Percentiles rank a stretch among this genome's conserved stretches.
Evolutionary conservation across 208 protist genomes (phyloP).

Genomic region (Crithidia thermophila): DNA sequence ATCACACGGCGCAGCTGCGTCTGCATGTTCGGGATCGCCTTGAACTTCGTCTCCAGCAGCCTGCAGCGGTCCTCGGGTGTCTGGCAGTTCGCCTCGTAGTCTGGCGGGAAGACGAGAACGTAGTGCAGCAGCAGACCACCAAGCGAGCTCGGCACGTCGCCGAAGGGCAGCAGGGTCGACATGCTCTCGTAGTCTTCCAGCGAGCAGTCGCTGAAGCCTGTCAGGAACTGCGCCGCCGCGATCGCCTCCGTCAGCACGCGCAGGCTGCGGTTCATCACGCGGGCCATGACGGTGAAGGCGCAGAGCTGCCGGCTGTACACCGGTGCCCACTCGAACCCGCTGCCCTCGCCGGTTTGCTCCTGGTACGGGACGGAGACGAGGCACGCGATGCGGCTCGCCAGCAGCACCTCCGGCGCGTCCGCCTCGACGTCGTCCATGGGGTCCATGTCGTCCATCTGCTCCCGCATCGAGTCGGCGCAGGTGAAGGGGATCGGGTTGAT

Average conservation of each 20-base stretch:
- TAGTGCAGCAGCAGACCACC: conserved; percentile 86
- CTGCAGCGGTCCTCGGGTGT: conserved; percentile 64
- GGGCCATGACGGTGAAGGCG: conserved; percentile 83
- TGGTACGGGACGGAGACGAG: conserved; percentile 71
- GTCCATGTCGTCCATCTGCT: not conserved
- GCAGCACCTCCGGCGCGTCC: conserved; percentile 52
- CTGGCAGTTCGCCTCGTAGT: conserved; percentile 74
- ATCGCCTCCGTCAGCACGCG: conserved; percentile 89
- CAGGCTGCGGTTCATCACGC: conserved; percentile 71
- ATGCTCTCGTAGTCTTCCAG: conserved; percentile 63
- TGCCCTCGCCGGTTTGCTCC: conserved; percentile 29
- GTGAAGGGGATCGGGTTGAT: conserved; percentile 55
- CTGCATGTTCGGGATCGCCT: conserved; percentile 61
- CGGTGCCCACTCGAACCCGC: conserved; percentile 69
- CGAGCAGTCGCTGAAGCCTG: conserved; percentile 57
- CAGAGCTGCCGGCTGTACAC: conserved; percentile 89
- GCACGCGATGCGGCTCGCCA: conserved; percentile 79
- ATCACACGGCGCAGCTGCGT: conserved; percentile 72
- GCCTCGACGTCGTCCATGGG: conserved; percentile 14
- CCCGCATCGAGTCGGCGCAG: conserved; percentile 35
- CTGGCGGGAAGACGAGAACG: conserved; percentile 82
- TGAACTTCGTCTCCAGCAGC: conserved; percentile 72
- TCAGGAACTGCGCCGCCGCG: conserved; percentile 67
- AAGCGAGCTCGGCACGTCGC: conserved; percentile 69
- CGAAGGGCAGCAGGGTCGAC: conserved; percentile 65